Evolutionary conservation across 495 filamentous ascomycete genomes (phyloP), one percentile per base, ranked within the genome.

Genomic region (Aspergillus avenaceus): DNA sequence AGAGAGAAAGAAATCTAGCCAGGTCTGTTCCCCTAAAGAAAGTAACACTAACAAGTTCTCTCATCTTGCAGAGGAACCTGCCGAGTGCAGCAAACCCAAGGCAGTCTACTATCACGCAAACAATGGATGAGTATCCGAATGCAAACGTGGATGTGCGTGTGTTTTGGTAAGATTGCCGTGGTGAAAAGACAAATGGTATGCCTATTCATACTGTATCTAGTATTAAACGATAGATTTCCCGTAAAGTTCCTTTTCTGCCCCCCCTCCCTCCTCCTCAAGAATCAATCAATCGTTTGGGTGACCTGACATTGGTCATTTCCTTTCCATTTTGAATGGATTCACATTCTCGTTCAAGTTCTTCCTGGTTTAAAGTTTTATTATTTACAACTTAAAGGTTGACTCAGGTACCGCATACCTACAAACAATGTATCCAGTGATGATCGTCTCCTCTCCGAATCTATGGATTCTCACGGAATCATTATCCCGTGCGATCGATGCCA

Each of bases 11-110:
- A 8, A 40, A 40, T 38, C 34, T 38, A 18, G 34, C 34, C 34
- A 19, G 34, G 34, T 38, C 34, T 2, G 16, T 21, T 18, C 32
- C 34, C 21, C 8, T 40, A 45, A 45, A 27, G 13, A 14, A 28
- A 27, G 24, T 3, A 45, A 45, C 27, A 45, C 42, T 45, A 37
- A 37, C n/a, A n/a, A n/a, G n/a, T n/a, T n/a, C n/a, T n/a, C n/a
- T 38, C 21, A 16, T 38, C 3, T n/a, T 7, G n/a, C 16, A 21
- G 5, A 34, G n/a, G n/a, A 21, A 38, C 34, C 21, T 38, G 21
- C 34, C 34, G 34, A 38, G 34, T 38, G 34, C 34, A 38, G 14
- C 34, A 38, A n/a, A 9, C 34, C 34, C 21, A 18, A 38, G 34
- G 34, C 34, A 7, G 21, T 9, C 34, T 19, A 29, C 25, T 19